Base-by-base conservation (phyloP, 2,329 filamentous ascomycete genomes). In the Xylaria sp. region DNA sequence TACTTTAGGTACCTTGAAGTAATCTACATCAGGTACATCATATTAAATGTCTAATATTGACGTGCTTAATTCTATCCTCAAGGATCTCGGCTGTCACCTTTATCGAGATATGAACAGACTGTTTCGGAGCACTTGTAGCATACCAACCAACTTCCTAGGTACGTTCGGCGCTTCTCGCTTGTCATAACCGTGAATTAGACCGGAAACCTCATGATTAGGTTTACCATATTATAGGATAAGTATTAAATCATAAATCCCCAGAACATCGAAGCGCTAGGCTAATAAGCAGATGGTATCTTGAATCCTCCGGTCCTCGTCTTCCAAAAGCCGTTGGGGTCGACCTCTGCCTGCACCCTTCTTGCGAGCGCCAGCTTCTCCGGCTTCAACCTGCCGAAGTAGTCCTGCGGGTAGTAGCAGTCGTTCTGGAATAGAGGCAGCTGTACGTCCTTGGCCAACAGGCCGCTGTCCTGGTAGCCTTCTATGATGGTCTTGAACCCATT, bases 371-470 rank as follows among this genome's bases (percentile, higher is more conserved):
- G 53, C 60, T 67, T 76, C 66, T 72, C 74, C 0, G 74, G 71
- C 63, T 69, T 73, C 65, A 81, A 55, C 40, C 79, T 67, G 1
- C 73, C 77, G 46, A 74, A 80, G 66, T 79, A 80, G 54, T 81
- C 78, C 68, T 81, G 75, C 19, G 73, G 62, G 54, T 74, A 76
- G 65, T 76, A 79, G 9, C 72, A 75, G 52, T 81, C 77, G 65
- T 81, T 81, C 73, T 77, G 75, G 66, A 80, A 80, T 9, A 81
- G 64, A 11, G 79, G 79, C 52, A 78, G 68, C 59, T 77, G 79
- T 1, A 68, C 74, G 25, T 75, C 70, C 4, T 65, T 60, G 15
- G 73, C 70, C 44, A 80, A 60, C 27, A 70, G 63, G 29, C 75
- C 76, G 23, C 74, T 71, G 15, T 64, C 67, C 57, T 77, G 69